These are phyloP conservation scores for Albizia julibrissin DNA, from an alignment of 306 rosid genomes.

Conservation along the genomic window DNA sequence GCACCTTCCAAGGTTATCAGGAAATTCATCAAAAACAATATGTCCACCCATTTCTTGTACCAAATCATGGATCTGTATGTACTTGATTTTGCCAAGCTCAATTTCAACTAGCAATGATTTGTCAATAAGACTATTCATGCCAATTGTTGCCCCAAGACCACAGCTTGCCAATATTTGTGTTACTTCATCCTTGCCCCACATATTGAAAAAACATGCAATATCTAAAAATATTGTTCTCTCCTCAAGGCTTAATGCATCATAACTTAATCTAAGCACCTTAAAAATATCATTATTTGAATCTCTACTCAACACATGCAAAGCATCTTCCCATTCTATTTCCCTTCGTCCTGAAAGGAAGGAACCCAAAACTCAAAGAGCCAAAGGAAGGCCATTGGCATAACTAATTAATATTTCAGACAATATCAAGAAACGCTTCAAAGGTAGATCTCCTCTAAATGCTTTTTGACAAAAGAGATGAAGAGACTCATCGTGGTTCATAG, in stretches of 20 bases:
- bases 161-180: neutral
- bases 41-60: constrained; percentile 37
- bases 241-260: neutral
- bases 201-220: neutral
- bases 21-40: constrained; percentile 30
- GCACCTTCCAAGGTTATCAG: neutral
- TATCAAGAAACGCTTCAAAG: neutral
- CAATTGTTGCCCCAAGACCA: neutral
- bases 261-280: neutral
- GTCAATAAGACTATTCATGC: neutral
- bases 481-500: neutral
- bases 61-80: constrained; percentile 39
- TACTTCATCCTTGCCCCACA: neutral
- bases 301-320: neutral
- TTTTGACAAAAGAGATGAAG: neutral
- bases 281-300: neutral
- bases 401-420: neutral
- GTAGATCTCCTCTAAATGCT: neutral
- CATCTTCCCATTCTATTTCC: neutral
- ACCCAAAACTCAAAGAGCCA: neutral
- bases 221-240: neutral
- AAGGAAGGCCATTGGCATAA: neutral
- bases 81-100: neutral
- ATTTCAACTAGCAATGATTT: neutral
- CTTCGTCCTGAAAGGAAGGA: neutral